Percentiles rank a stretch among this genome's conserved stretches.
phyloP scores from a whole-genome alignment of 768 basidiomycete genomes.

The Russula lepida region DNA sequence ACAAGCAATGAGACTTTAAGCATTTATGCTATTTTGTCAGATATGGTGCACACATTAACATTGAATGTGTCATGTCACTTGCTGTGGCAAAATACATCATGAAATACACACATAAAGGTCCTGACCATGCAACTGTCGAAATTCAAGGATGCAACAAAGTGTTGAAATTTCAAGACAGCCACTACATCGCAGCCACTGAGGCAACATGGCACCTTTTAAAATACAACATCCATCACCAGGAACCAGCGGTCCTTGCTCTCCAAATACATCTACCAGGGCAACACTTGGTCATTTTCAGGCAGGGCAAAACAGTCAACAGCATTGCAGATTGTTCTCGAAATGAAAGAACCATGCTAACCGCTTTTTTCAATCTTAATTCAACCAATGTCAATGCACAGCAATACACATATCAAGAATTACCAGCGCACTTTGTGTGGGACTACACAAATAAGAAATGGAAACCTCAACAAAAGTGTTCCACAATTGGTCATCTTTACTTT shows the following conservation, averaged over 20 bases:
- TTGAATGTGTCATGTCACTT: not conserved
- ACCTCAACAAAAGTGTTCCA: no score
- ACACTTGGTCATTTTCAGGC: not conserved
- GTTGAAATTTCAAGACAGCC: no score
- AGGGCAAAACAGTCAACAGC: not conserved
- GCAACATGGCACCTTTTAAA: not conserved
- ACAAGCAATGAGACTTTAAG: no score
- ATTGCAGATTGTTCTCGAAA: fast-evolving
- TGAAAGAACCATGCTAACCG: not conserved
- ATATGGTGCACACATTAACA: not conserved
- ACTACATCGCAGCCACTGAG: not conserved
- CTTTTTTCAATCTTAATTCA: not conserved
- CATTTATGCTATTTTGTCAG: no score
- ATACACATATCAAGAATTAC: not conserved
- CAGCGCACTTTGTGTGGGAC: not conserved
- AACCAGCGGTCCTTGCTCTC: not conserved
- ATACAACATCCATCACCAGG: not conserved
- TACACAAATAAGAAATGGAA: not conserved
- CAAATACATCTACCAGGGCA: not conserved
- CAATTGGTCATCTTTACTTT: not conserved
- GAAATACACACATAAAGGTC: not conserved
- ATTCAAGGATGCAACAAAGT: not conserved
- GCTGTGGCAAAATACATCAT: not conserved
- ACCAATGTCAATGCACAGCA: not conserved
- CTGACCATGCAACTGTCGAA: not conserved